Evolutionary conservation across 169 alveolate genomes (phyloP), one percentile per base, ranked within the genome.

Genomic region (Plasmodium gaboni): DNA sequence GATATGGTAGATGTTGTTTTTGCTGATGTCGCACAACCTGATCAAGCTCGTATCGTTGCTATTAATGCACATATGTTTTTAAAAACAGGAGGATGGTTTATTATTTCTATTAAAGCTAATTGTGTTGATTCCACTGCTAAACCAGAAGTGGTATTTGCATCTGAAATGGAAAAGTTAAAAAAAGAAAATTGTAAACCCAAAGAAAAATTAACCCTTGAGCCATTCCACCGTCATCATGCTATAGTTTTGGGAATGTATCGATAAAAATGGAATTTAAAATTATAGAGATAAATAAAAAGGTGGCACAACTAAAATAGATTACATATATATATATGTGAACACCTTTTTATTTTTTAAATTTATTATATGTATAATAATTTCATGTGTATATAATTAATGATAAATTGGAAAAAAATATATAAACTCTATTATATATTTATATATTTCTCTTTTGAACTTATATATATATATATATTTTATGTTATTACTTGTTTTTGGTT

Each of bases 21-120:
- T 92, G 99, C 99, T 26, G 99, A 98, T 93, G 99, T 98, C 38
- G 99, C 99, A 10, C 98, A 98, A 94, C 99, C 99, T 2, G 99
- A 99, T 93, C 99, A 98, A 93, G 99, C 99, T 50, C 97, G 99
- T 73, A 98, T 98, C 91, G 98, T 98, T 26, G 99, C 99, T 55
- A 74, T 97, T 69, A 98, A 98, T 92, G 99, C 99, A 1, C 94
- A 95, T 93, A 95, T 94, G 88, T 99, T 98, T 97, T 95, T 99
- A 88, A 98, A 99, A 93, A 97, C 98, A 83, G 97, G 98, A 87
- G 99, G 99, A 42, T 97, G 98, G 98, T 98, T 97, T 95, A 96
- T 99, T 80, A 98, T 98, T 76, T 97, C 99, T 59, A 98, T 99
- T 83, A 98, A 99, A 95, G 99, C 99, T 10, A 97, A 98, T 93